phyloP scores from a whole-genome alignment of 2,329 filamentous ascomycete genomes.

The Aurifilum marmelostoma region DNA sequence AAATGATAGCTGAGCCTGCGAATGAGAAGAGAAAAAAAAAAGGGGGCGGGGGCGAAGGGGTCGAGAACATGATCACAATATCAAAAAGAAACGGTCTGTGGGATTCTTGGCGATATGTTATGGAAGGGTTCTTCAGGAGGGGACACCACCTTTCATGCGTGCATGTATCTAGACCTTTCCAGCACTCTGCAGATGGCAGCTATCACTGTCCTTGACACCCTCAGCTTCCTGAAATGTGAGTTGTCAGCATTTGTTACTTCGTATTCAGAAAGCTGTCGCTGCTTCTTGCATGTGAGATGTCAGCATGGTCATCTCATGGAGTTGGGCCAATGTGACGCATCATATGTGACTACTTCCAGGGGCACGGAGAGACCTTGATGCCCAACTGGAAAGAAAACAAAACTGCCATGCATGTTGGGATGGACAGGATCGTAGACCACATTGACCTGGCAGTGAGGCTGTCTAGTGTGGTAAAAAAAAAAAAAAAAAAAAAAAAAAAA shows the following conservation, averaged over 20 bases:
- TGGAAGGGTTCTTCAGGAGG: background rate
- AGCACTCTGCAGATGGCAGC: background rate
- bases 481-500: background rate
- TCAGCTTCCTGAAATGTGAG: background rate
- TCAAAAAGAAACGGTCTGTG: background rate
- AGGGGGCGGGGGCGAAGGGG: too few species aligned
- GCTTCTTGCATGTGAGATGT: conserved; percentile 16
- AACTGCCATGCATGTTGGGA: background rate
- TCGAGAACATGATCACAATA: background rate
- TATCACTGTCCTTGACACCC: background rate
- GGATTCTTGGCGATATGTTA: background rate
- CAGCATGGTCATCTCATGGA: conserved; percentile 3
- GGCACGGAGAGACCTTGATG: background rate
- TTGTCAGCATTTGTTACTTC: conserved; percentile 12
- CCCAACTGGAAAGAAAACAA: background rate
- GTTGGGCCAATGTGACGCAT: conserved; percentile 11
- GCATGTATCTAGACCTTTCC: background rate
- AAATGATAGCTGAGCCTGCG: too few species aligned
- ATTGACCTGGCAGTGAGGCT: background rate
- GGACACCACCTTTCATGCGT: background rate
- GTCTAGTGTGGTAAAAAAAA: background rate
- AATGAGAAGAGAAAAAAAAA: too few species aligned
- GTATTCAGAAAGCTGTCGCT: background rate
- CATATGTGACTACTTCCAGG: conserved; percentile 14
- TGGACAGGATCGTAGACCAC: background rate